Conservation (phyloP, 768 basidiomycete genomes). For the Tricholoma hemisulphureum region DNA sequence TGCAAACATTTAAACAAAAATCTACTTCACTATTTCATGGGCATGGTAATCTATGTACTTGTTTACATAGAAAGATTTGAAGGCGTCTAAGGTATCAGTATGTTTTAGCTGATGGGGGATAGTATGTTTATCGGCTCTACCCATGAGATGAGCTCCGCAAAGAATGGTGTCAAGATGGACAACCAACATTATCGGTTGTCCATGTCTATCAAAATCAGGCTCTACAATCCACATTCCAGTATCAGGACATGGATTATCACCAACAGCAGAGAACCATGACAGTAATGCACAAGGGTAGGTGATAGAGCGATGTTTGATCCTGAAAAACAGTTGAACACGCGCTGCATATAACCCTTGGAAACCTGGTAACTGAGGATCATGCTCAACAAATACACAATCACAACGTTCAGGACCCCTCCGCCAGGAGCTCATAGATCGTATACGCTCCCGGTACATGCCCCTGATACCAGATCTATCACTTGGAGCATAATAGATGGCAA, state of each 20-base stretch:
- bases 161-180: conserved; percentile 17
- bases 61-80: conserved; percentile 14
- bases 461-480: neutral
- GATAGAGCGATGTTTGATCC: conserved; percentile 13
- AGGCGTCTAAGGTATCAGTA: conserved; percentile 16
- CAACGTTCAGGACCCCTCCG: neutral
- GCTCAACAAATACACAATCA: neutral
- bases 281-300: conserved; percentile 26
- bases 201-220: conserved; percentile 13
- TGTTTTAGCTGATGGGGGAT: conserved; percentile 10
- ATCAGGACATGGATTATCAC: conserved; percentile 13
- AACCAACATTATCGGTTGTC: conserved; percentile 6
- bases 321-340: conserved; percentile 20
- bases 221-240: conserved; percentile 58
- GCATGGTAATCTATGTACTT: conserved; percentile 27
- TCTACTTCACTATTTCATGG: conserved; percentile 15
- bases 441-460: conserved; percentile 3
- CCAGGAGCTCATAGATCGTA: conserved; percentile 1
- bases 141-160: conserved; percentile 19
- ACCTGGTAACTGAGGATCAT: neutral
- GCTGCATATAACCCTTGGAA: conserved; percentile 21
- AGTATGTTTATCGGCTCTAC: conserved; percentile 5
- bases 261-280: conserved; percentile 18
- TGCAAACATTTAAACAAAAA: no score
- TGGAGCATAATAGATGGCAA: conserved; percentile 5